These are phyloP conservation scores for Erodium chrysanthum DNA, from an alignment of 441 rosid species.

Conservation along the genomic window DNA sequence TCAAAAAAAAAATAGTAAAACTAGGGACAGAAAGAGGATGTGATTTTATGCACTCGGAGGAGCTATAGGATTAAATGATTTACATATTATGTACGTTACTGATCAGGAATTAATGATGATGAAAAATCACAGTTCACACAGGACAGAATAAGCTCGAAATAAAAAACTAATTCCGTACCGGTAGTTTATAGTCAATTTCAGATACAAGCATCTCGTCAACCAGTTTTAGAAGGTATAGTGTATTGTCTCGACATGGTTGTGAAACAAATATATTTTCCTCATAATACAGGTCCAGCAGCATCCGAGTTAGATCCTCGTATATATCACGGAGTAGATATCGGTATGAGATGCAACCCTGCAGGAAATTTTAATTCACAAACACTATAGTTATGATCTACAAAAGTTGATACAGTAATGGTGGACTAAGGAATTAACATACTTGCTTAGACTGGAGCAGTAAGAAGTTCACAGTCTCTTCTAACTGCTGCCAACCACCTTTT, in stretches of 20 bases:
- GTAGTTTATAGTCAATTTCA: conserved; percentile 64
- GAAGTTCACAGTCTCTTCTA: conserved; percentile 91
- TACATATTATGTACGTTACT: too few relatives aligned
- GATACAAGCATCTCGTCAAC: conserved; percentile 87
- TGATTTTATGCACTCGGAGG: not conserved
- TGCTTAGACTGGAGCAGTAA: conserved; percentile 55
- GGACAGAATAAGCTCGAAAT: not conserved
- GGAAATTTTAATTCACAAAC: conserved; percentile 5
- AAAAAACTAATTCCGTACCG: conserved; percentile 36
- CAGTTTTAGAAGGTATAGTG: conserved; percentile 64
- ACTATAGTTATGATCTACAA: conserved; percentile 10
- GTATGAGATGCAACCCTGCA: conserved; percentile 55
- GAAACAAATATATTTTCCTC: conserved; percentile 77
- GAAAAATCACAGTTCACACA: not conserved
- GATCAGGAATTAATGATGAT: not conserved
- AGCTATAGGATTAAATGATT: too few relatives aligned
- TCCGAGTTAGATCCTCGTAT: conserved; percentile 58
- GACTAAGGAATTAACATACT: conserved; percentile 38
- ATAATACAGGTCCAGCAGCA: conserved; percentile 62
- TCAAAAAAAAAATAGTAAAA: not conserved
- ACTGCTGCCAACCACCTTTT: conserved; percentile 98
- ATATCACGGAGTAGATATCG: conserved; percentile 66
- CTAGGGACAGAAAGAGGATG: conserved; percentile 14
- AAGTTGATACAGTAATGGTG: conserved; percentile 6
- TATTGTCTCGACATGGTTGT: conserved; percentile 96